Evolutionary conservation across 371 early-diverging fungal genomes (phyloP).

Genomic region (Haplosporangium sp.): DNA sequence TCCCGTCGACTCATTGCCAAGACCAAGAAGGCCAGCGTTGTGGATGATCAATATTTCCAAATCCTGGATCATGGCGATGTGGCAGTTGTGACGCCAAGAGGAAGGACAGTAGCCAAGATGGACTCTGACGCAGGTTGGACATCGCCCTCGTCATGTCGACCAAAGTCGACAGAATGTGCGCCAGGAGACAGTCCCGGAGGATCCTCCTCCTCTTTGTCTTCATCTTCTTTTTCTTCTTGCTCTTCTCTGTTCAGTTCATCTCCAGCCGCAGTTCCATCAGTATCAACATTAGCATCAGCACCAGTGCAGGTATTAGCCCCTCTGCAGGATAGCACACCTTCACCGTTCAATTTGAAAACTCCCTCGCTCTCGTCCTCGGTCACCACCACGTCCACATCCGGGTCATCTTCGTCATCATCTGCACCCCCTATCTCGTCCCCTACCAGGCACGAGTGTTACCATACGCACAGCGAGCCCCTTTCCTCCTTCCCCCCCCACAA

Average conservation of each 20-base stretch:
- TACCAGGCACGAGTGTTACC: not conserved
- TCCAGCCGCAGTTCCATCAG: slow-evolving; percentile 27
- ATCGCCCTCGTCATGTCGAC: not conserved
- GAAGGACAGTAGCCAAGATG: not conserved
- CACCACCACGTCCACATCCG: not conserved
- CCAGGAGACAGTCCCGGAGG: too few species aligned
- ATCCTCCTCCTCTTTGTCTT: slow-evolving; percentile 2
- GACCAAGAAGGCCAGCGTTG: not conserved
- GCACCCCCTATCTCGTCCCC: not conserved
- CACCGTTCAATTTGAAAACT: too few species aligned
- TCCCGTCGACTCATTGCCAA: slow-evolving; percentile 10
- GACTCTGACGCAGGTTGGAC: slow-evolving; percentile 3
- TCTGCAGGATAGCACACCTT: too few species aligned
- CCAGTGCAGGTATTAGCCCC: not conserved
- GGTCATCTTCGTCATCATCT: not conserved
- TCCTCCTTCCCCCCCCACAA: slow-evolving; percentile 1
- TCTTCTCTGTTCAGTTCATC: slow-evolving; percentile 27
- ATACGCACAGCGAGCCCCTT: not conserved
- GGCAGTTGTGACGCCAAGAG: not conserved
- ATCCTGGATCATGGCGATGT: not conserved
- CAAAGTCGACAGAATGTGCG: not conserved
- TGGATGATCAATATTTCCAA: not conserved
- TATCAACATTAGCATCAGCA: slow-evolving; percentile 10
- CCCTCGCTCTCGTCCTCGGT: not conserved
- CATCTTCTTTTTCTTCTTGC: slow-evolving; percentile 46